Conservation (phyloP, 108 stramenopile genomes). For the Skeletonema costatum region DNA sequence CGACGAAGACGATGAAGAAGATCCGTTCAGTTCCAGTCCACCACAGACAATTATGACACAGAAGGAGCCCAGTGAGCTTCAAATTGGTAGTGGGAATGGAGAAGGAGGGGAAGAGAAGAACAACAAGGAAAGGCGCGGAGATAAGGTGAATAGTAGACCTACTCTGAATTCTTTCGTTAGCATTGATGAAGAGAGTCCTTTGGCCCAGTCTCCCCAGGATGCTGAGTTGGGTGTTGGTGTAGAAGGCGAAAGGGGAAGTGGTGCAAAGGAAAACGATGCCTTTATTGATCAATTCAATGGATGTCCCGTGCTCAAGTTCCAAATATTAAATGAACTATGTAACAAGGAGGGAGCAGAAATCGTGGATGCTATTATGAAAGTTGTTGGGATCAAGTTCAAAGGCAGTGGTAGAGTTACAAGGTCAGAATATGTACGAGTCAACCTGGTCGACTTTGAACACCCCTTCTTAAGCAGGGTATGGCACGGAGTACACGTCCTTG, state of each 20-base stretch:
- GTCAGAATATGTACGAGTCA: conserved; percentile 33
- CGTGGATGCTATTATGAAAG: conserved; percentile 79
- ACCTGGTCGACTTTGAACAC: conserved; percentile 45
- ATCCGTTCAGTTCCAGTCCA: not conserved
- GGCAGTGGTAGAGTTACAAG: conserved; percentile 4
- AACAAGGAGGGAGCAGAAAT: conserved; percentile 69
- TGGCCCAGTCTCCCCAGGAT: not conserved
- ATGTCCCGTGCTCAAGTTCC: conserved; percentile 81
- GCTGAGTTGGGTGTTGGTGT: not conserved
- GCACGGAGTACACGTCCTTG: conserved; percentile 41
- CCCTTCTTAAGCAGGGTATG: conserved; percentile 44
- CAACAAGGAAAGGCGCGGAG: not conserved
- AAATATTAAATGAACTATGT: conserved; percentile 69
- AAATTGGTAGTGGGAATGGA: not conserved
- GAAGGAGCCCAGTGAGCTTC: not conserved
- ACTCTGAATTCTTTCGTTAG: not conserved
- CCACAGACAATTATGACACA: not conserved
- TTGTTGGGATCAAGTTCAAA: conserved; percentile 54
- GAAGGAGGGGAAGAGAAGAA: not conserved
- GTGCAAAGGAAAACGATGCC: too few species aligned
- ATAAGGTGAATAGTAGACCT: not conserved
- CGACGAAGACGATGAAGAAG: not conserved
- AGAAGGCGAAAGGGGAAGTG: not conserved
- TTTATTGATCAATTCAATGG: conserved; percentile 41
- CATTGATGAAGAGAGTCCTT: not conserved